Evolutionary conservation across 2,329 filamentous ascomycete genomes (phyloP).

Genomic region (Endoconidiophora polonica): DNA sequence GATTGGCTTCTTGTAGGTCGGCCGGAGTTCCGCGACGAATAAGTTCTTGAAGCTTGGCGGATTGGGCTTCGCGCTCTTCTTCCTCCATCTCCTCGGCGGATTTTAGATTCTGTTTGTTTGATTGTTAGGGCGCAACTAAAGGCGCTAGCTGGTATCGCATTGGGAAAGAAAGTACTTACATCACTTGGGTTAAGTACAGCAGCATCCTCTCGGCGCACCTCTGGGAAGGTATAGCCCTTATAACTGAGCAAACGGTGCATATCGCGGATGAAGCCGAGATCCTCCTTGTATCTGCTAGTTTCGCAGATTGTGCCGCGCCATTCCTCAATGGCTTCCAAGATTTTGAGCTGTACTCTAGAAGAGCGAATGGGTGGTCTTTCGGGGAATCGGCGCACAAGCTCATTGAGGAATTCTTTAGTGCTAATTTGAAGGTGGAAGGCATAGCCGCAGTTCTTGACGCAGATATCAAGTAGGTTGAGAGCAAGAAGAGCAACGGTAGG

Average conservation of each 20-base stretch:
- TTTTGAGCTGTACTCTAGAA: constrained; percentile 76
- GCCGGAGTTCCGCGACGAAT: constrained; percentile 83
- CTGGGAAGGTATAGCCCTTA: constrained; percentile 93
- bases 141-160: not conserved
- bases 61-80: constrained; percentile 85
- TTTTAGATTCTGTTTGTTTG: constrained; percentile 55
- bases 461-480: constrained; percentile 86
- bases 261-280: constrained; percentile 86
- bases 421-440: constrained; percentile 97
- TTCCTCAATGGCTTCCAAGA: constrained; percentile 93
- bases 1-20: constrained; percentile 90
- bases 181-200: constrained; percentile 94
- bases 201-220: constrained; percentile 81
- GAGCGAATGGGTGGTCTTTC: constrained; percentile 78
- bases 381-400: constrained; percentile 88
- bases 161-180: constrained; percentile 36
- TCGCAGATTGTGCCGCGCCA: constrained; percentile 98
- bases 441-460: constrained; percentile 99
- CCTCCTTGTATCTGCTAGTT: constrained; percentile 93
- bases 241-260: constrained; percentile 94
- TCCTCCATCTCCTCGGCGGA: constrained; percentile 98
- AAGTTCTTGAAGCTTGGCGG: constrained; percentile 92
- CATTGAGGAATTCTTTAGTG: constrained; percentile 97
- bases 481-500: constrained; percentile 86
- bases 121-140: constrained; percentile 1